Conservation (phyloP, 163 green algal species). For the Prototheca cutis region DNA sequence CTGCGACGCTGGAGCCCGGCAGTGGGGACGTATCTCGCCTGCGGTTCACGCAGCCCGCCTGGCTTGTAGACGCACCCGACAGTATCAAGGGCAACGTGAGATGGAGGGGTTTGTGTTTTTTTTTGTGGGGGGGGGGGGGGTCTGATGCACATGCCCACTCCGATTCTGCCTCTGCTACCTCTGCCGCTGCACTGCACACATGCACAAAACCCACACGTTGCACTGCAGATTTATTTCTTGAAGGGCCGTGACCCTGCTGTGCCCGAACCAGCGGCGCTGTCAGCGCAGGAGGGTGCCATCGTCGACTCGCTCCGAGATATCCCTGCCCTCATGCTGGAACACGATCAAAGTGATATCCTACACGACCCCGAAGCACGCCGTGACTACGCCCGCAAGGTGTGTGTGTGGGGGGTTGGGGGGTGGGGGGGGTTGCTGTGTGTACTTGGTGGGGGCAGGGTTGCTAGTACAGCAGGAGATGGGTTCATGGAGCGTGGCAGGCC, state of each 20-base stretch:
- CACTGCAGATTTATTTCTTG: slow-evolving; percentile 6
- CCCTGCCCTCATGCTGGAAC: slow-evolving; percentile 11
- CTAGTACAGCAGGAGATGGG: too few species aligned
- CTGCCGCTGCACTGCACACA: too few species aligned
- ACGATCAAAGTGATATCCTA: slow-evolving; percentile 12
- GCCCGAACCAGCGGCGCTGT: neutral
- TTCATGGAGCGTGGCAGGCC: too few species aligned
- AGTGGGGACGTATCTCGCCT: neutral
- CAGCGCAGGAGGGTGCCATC: neutral
- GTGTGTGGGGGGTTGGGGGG: too few species aligned
- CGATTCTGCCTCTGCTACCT: too few species aligned
- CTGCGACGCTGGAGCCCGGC: neutral
- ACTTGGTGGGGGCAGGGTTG: too few species aligned
- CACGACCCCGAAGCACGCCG: slow-evolving; percentile 5
- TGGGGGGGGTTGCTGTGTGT: too few species aligned
- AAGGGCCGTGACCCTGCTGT: neutral
- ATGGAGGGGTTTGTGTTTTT: too few species aligned
- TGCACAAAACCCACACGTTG: too few species aligned
- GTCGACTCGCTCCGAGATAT: slow-evolving; percentile 4
- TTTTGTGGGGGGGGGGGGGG: too few species aligned
- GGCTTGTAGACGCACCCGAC: slow-evolving; percentile 1
- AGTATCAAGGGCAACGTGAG: slow-evolving; percentile 7
- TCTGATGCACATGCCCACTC: too few species aligned
- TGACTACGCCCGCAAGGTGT: slow-evolving; percentile 10
- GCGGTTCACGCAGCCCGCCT: neutral